Conservation (phyloP, 352 stramenopile genomes). For the Globisporangium splendens region DNA sequence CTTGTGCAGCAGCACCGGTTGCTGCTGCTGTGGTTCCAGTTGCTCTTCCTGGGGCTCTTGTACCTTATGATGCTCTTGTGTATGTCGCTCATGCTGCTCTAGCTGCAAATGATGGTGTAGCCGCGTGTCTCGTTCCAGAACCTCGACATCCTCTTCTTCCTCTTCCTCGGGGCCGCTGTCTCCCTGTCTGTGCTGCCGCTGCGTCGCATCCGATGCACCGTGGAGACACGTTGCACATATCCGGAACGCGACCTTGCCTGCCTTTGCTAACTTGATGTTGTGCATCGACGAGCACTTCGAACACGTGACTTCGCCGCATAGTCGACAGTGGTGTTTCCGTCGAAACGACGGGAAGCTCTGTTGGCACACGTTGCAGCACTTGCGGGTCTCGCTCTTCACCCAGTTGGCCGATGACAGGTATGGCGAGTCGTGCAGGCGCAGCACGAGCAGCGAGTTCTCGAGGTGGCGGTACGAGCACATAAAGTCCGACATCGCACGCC, state of each 20-base stretch:
- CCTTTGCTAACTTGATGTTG: conserved; percentile 52
- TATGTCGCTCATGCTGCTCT: neutral
- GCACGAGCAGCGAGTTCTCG: conserved; percentile 49
- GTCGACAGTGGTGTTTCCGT: conserved; percentile 68
- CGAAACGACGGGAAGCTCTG: conserved; percentile 52
- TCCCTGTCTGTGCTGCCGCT: conserved; percentile 15
- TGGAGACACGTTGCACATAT: conserved; percentile 56
- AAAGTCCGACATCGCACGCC: conserved; percentile 50
- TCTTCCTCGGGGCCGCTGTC: conserved; percentile 11
- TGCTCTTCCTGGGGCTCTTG: neutral
- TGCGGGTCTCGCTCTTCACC: conserved; percentile 45
- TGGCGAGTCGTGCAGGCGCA: conserved; percentile 54
- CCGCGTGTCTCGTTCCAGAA: conserved; percentile 5
- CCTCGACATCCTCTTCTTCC: conserved; percentile 11
- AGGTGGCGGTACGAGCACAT: conserved; percentile 46
- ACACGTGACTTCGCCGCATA: conserved; percentile 69
- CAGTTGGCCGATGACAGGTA: conserved; percentile 53
- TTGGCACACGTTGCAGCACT: conserved; percentile 58
- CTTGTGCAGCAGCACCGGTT: conserved; percentile 10
- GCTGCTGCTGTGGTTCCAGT: conserved; percentile 4
- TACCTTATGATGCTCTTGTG: neutral
- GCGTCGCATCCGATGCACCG: conserved; percentile 25
- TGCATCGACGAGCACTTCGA: conserved; percentile 69
- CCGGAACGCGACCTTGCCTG: conserved; percentile 49
- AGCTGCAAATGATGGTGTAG: conserved; percentile 4